Percentiles rank a stretch among this genome's conserved stretches.
Evolutionary conservation across 2,329 filamentous ascomycete genomes (phyloP).

Genomic region (Fusarium sp.): DNA sequence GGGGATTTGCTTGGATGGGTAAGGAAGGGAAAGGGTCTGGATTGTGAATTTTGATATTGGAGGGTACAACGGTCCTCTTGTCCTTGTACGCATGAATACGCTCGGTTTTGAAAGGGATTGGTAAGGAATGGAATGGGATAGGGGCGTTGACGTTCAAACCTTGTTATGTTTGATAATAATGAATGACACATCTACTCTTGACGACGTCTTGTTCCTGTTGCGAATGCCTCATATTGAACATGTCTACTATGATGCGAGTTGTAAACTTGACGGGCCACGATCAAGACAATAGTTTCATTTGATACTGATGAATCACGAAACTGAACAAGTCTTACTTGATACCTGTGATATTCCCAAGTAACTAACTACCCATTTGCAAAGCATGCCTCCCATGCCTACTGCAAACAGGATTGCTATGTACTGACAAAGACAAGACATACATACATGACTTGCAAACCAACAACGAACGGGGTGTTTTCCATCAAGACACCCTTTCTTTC

Average conservation of each 20-base stretch:
- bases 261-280: not conserved
- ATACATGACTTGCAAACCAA: conserved; percentile 1
- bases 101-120: not conserved
- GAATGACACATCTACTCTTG: conserved; percentile 12
- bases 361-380: not conserved
- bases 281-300: not conserved
- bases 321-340: not conserved
- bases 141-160: conserved; percentile 20
- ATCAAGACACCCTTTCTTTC: not conserved
- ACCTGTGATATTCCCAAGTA: not conserved
- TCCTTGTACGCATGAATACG: not conserved
- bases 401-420: not conserved
- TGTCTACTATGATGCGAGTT: not conserved
- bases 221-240: not conserved
- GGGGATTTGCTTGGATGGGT: too few relatives aligned
- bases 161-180: conserved; percentile 19
- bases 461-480: not conserved
- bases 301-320: not conserved
- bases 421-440: not conserved
- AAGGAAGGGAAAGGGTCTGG: not conserved
- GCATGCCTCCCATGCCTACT: not conserved
- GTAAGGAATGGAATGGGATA: not conserved
- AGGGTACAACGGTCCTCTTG: conserved; percentile 10
- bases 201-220: not conserved
- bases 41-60: conserved; percentile 5